Evolutionary conservation across 345 rosid species (phyloP).

Genomic region (Turritis glabra): DNA sequence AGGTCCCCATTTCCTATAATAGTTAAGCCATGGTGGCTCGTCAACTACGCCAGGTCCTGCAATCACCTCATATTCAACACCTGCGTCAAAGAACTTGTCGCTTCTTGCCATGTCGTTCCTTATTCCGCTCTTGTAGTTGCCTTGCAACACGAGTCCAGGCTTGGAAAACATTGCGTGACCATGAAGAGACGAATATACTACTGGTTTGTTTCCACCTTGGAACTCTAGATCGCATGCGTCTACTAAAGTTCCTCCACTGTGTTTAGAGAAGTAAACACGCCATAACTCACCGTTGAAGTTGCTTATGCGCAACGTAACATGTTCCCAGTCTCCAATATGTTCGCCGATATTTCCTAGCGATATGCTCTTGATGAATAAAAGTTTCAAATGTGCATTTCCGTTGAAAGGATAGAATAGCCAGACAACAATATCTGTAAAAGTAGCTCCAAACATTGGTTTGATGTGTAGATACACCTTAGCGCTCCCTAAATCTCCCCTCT

Average conservation of each 20-base stretch:
- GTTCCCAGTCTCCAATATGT: conserved; percentile 93
- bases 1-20: conserved; percentile 74
- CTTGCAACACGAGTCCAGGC: conserved; percentile 73
- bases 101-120: conserved; percentile 76
- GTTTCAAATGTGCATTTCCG: conserved; percentile 65
- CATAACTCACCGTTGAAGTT: conserved; percentile 64
- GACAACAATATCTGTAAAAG: conserved; percentile 62
- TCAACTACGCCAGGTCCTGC: conserved; percentile 28
- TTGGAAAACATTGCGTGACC: conserved; percentile 72
- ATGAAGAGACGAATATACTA: conserved; percentile 56
- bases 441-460: conserved; percentile 73
- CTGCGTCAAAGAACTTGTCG: conserved; percentile 47
- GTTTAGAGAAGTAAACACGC: conserved; percentile 56
- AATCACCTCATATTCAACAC: conserved; percentile 44
- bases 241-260: conserved; percentile 63
- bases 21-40: conserved; percentile 63
- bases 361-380: conserved; percentile 46
- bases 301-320: conserved; percentile 68
- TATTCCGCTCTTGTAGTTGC: conserved; percentile 50
- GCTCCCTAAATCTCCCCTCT: conserved; percentile 56
- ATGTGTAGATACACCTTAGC: conserved; percentile 57
- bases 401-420: conserved; percentile 85
- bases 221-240: conserved; percentile 61
- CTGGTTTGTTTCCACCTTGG: conserved; percentile 45
- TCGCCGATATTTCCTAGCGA: conserved; percentile 59